Base-by-base conservation (phyloP, 208 protist species). In the Phytomonas sp. region DNA sequence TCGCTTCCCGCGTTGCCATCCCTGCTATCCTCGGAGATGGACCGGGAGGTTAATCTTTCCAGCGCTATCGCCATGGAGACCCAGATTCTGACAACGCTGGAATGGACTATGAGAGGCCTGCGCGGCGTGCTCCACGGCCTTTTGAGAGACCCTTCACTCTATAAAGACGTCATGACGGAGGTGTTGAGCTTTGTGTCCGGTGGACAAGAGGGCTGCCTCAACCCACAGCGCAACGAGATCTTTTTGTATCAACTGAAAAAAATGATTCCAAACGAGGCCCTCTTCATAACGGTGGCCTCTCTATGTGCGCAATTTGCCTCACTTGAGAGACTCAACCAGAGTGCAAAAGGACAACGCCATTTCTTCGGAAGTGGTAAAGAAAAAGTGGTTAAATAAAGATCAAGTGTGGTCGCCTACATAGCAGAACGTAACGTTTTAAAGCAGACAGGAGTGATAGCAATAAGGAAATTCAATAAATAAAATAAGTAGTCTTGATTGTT, bases 301-400 rank as follows among this genome's bases (percentile, higher is more conserved):
- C 74, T 94, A 31, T 94, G 86, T 71, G 77, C 77, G 12, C 89
- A 94, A 69, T 73, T 94, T 45, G 83, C 83, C 14, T 78, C 86
- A 34, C 65, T 94, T 40, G 79, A 89, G 68, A 73, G 82, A 2
- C 65, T 91, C 0, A 60, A 76, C 2, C 42, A 82, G 42, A 72
- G 11, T 19, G 23, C 19, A 56, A 56, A 56, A 23, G 45, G 23
- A 26, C 45, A 56, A 26, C 45, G 19, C 6, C 45, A 56, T 56
- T 56, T 26, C 45, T 26, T 23, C 0, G 19, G 45, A 56, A 56
- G 23, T 56, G 45, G 45, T 56, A 56, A 56, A 23, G 45, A 56
- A 56, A 56, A 56, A 26, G 45, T 56, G 45, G 26, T 26, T 23
- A 56, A 56, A 56, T 56, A 56, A 56, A 26, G 2, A 0, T 23